Conservation (phyloP, 2,329 filamentous ascomycete species). For the Xylaria digitata region DNA sequence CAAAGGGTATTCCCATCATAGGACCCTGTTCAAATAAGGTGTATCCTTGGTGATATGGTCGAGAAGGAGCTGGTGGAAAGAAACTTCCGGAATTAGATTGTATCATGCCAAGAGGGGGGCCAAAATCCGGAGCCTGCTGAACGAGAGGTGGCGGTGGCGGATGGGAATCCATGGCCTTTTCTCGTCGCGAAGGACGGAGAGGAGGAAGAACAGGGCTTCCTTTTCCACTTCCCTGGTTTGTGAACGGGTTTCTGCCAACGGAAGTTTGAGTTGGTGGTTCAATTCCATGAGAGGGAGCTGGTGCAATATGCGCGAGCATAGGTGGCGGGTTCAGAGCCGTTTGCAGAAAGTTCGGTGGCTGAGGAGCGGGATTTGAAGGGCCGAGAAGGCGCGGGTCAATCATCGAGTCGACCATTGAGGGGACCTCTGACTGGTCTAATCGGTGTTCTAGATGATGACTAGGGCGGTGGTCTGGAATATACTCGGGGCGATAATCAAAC, state of each 20-base stretch:
- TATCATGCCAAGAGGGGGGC: constrained; percentile 45
- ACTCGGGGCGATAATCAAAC: constrained; percentile 31
- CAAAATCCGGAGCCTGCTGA: constrained; percentile 46
- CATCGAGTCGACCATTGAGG: constrained; percentile 41
- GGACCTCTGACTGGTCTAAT: constrained; percentile 30
- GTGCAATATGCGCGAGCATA: constrained; percentile 47
- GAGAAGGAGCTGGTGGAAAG: constrained; percentile 51
- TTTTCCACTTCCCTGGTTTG: constrained; percentile 44
- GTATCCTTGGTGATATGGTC: constrained; percentile 53
- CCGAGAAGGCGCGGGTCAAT: constrained; percentile 48
- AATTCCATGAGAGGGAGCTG: constrained; percentile 42
- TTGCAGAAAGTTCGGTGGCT: constrained; percentile 51
- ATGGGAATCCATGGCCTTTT: constrained; percentile 43
- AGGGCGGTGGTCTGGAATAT: constrained; percentile 30
- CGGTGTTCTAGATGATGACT: constrained; percentile 30
- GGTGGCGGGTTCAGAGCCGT: constrained; percentile 53
- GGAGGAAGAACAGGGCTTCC: constrained; percentile 54
- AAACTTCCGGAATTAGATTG: constrained; percentile 52
- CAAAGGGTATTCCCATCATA: constrained; percentile 44
- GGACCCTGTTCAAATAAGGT: constrained; percentile 48
- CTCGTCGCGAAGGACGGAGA: constrained; percentile 49
- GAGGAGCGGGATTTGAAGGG: constrained; percentile 37
- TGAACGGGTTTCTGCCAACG: constrained; percentile 51
- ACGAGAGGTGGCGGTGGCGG: constrained; percentile 37
- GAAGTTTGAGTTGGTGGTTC: constrained; percentile 38